Conservation (phyloP, 2,329 filamentous ascomycete species). For the Raffaelea albimanens region DNA sequence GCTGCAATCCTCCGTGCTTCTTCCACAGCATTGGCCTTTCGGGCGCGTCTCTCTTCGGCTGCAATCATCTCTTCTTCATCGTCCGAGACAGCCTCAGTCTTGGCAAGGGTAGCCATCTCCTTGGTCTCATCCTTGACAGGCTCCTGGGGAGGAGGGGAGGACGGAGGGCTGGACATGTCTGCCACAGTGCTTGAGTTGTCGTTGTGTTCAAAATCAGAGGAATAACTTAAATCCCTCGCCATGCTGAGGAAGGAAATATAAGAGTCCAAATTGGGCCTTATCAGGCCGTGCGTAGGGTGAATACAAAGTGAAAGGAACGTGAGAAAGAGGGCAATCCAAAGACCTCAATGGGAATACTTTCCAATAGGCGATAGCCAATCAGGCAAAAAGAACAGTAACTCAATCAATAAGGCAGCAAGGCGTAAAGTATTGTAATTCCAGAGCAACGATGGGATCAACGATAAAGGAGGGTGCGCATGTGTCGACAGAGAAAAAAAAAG, state of each 20-base stretch:
- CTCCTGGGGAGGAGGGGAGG: conserved; percentile 6
- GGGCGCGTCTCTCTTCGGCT: conserved; percentile 37
- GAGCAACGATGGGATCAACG: too few relatives aligned
- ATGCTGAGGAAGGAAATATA: background rate
- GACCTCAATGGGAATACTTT: too few relatives aligned
- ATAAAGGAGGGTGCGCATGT: background rate
- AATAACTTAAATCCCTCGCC: conserved; percentile 4
- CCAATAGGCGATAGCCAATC: too few relatives aligned
- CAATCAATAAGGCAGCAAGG: too few relatives aligned
- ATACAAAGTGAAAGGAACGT: too few relatives aligned
- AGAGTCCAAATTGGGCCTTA: background rate
- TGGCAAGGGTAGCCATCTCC: background rate
- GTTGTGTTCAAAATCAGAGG: conserved; percentile 7
- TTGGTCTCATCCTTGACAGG: background rate
- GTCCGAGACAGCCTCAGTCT: background rate
- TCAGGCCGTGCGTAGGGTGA: background rate
- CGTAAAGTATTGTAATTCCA: too few relatives aligned
- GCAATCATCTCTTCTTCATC: conserved; percentile 8
- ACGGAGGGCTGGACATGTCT: conserved; percentile 8
- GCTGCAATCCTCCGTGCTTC: conserved; percentile 32
- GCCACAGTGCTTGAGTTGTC: conserved; percentile 1
- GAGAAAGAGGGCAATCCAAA: too few relatives aligned
- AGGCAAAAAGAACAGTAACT: too few relatives aligned
- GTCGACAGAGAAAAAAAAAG: too few relatives aligned
- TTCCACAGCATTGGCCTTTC: conserved; percentile 32